Base-by-base conservation (phyloP, 257 asterid genomes). In the Parsonsia alboflavescens region DNA sequence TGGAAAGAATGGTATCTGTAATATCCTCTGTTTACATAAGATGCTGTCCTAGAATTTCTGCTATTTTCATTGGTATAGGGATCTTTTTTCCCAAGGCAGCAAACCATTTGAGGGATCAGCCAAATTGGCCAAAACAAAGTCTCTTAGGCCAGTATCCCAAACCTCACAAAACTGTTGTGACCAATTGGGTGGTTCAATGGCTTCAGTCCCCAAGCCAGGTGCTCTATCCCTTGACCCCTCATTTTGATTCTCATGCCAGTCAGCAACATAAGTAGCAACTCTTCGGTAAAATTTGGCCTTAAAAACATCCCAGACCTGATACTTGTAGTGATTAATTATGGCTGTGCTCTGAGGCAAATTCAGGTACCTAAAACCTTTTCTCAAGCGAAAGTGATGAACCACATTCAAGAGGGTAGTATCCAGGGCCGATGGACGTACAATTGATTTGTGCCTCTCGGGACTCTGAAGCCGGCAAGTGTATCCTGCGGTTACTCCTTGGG, bases 171-270 rank as follows among this genome's bases (percentile, higher is more conserved):
- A 95, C 82, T 84, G 91, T 56, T 61, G 80, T 0, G 91, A 81
- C 99, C 98, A 92, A 71, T 92, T 91, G 9, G 93, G 89, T 6
- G 98, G 99, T 78, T 95, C 95, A 42, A 95, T 86, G 9, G 99
- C 98, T 86, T 92, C 97, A 2, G 98, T 95, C 64, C 99, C 99
- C 80, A 95, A 72, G 22, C 99, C 98, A 0, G 99, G 99, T 0
- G 98, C 97, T 71, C 99, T 78, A 76, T 95, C 99, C 75, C 96
- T 88, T 24, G 99, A 92, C 24, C 99, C 98, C 70, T 95, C 98
- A 9, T 95, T 95, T 70, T 92, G 96, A 70, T 88, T 92, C 19
- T 92, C 87, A 68, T 81, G 83, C 99, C 99, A 95, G 75, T 95
- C 99, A 4, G 85, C 92, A 3, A 95, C 99, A 45, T 95, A 95